Evolutionary conservation across 1,139 yeast genomes (phyloP), one percentile per base, ranked within the genome.

Genomic region (Maudiozyma humilis): DNA sequence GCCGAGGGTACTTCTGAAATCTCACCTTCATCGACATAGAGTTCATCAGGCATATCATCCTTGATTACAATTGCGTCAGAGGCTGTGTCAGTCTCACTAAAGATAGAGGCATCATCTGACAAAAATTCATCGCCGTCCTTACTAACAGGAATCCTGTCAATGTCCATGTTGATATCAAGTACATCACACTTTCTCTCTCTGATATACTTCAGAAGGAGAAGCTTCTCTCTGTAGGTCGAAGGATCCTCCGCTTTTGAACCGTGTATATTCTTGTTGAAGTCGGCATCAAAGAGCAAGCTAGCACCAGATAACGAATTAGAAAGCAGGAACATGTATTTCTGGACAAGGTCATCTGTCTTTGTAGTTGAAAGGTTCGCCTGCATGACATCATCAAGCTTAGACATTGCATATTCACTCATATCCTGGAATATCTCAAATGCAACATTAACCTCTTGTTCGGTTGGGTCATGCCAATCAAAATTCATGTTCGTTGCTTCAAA

Each of bases 381-480:
- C 64, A 75, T 69, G 16, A 72, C 50, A 1, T 54, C 48, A 53
- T 68, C 72, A 27, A 81, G 63, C 32, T 69, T 69, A 0, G 63
- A 59, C 36, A 79, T 63, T 7, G 77, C 64, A 37, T 63, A 67
- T 0, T 70, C 55, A 0, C 78, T 71, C 44, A 82, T 74, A 3
- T 60, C 64, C 30, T 73, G 75, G 54, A 82, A 83, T 25, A 78
- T 64, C 8, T 75, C 72, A 10, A 79, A 72, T 0, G 95, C 89
- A 57, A 76, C 76, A 1, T 67, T 67, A 1, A 87, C 68, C 44
- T 82, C 89, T 2, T 59, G 66, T 2, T 65, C 65, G 0, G 69
- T 56, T 0, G 97, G 96, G 0, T 73, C 62, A 56, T 80, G 87
- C 98, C 98, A 91, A 1, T 72, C 67, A 52, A 87, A 79, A 0